Conservation (phyloP, 495 filamentous ascomycete species). For the Penicillium malachiteum region DNA sequence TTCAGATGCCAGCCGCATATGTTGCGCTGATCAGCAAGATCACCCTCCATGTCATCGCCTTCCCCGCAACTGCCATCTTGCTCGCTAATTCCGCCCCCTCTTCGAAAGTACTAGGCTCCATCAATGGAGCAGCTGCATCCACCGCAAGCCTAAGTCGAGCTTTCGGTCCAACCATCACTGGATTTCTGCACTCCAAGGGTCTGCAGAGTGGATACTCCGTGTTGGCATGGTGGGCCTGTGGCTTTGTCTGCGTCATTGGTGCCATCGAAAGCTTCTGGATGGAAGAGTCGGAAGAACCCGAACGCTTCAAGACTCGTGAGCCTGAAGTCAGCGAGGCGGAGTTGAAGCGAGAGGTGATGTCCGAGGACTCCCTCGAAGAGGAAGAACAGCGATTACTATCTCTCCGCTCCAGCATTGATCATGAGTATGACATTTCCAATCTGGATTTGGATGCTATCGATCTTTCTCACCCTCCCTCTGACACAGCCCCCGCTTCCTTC, state of each 20-base stretch:
- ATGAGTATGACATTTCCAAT: constrained; percentile 33
- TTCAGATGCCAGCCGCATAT: constrained; percentile 73
- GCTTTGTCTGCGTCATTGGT: constrained; percentile 70
- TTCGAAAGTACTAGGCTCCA: constrained; percentile 74
- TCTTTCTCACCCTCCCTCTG: constrained; percentile 3
- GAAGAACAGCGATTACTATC: constrained; percentile 45
- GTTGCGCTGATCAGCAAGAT: constrained; percentile 81
- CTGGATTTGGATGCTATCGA: constrained; percentile 18
- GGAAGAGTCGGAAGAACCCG: constrained; percentile 39
- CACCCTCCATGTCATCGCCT: constrained; percentile 79
- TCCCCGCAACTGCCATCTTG: constrained; percentile 82
- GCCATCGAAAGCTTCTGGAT: constrained; percentile 59
- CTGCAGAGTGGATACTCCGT: constrained; percentile 77
- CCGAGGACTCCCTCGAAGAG: constrained; percentile 28
- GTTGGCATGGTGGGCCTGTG: constrained; percentile 89
- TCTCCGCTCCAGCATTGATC: constrained; percentile 41
- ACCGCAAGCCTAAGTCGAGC: constrained; percentile 84
- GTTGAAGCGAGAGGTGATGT: constrained; percentile 25
- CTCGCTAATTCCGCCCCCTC: constrained; percentile 81
- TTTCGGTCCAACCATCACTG: constrained; percentile 84
- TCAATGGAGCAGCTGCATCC: constrained; percentile 92
- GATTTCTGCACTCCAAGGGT: constrained; percentile 78
- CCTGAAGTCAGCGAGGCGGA: constrained; percentile 24
- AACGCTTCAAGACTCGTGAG: constrained; percentile 23
- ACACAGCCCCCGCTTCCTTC: constrained; percentile 1